Evolutionary conservation across 2,329 filamentous ascomycete genomes (phyloP).

Genomic region (Colletotrichum abscissum): DNA sequence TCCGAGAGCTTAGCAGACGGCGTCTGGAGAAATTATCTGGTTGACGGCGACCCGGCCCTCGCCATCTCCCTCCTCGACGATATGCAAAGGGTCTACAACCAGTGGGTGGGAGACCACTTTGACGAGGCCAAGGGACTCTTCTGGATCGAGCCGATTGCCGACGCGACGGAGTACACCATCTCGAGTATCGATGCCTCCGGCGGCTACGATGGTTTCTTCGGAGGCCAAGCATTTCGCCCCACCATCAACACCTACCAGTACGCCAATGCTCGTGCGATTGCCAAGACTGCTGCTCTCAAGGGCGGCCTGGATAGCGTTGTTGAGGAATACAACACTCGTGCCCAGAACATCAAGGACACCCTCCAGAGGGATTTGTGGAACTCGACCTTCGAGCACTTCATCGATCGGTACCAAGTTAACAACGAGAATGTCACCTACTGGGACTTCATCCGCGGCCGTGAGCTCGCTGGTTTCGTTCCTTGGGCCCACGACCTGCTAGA

Average conservation of each 20-base stretch:
- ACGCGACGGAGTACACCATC: slow-evolving; percentile 55
- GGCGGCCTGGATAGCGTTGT: slow-evolving; percentile 43
- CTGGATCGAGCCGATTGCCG: slow-evolving; percentile 54
- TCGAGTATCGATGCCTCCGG: slow-evolving; percentile 37
- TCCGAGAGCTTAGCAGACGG: slow-evolving; percentile 33
- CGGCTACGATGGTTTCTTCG: slow-evolving; percentile 44
- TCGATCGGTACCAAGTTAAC: slow-evolving; percentile 49
- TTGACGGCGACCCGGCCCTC: slow-evolving; percentile 51
- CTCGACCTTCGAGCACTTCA: slow-evolving; percentile 50
- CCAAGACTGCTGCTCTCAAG: slow-evolving; percentile 47
- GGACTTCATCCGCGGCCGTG: slow-evolving; percentile 39
- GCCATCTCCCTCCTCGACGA: slow-evolving; percentile 51
- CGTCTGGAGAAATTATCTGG: slow-evolving; percentile 42
- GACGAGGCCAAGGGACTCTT: slow-evolving; percentile 51
- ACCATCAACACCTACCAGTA: slow-evolving; percentile 57
- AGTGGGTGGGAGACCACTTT: slow-evolving; percentile 49
- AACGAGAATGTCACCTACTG: slow-evolving; percentile 48
- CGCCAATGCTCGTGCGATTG: slow-evolving; percentile 53
- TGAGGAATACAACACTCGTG: slow-evolving; percentile 45
- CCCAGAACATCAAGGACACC: slow-evolving; percentile 46
- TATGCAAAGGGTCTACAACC: slow-evolving; percentile 50
- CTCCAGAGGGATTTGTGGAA: slow-evolving; percentile 52
- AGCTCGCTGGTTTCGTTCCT: slow-evolving; percentile 55
- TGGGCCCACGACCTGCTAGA: slow-evolving; percentile 54
- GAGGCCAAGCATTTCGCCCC: slow-evolving; percentile 54